Evolutionary conservation across 163 green algal genomes (phyloP), one percentile per base, ranked within the genome.

Genomic region (Chloromonas sp.): DNA sequence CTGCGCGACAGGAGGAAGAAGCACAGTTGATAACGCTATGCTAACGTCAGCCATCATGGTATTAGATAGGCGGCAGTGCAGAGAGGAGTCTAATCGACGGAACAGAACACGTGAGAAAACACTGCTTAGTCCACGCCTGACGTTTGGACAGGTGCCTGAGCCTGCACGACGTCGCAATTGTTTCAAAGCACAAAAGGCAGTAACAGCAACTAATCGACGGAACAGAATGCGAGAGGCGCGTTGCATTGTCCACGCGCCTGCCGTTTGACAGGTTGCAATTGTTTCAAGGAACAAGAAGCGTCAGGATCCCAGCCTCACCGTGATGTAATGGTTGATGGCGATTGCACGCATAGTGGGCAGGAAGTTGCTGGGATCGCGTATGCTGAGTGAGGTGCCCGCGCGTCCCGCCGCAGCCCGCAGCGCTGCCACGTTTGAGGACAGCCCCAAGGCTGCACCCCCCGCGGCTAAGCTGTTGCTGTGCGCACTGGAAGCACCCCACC

Each of bases 271-370:
- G 36, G 36, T 36, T 36, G 36, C 36, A 36, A 36, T 36, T 36
- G 36, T 36, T 36, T 36, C 36, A 36, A 36, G 36, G 36, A 36
- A 36, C 36, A 36, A 36, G 36, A 36, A 36, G 36, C 36, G 36
- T 36, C 36, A 36, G 36, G 36, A 36, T 80, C 11, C 77, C 15
- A 14, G 13, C 11, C 88, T 81, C 60, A 91, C 88, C 79, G 88
- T 90, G 58, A 92, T 2, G 84, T 90, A 91, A 61, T 91, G 90
- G 36, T 87, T 81, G 59, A 92, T 86, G 1, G 90, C 86, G 59
- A 93, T 70, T 11, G 11, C 11, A 11, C 66, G 66, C 66, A 74
- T 11, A 11, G 66, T 11, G 5, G 66, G 66, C 66, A 74, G 66
- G 66, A 74, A 74, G 66, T 74, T 74, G 66, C 66, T 11, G 5